These are phyloP conservation scores for Kodamaea nitidulidarum DNA, from an alignment of 805 yeast species.

Conservation along the genomic window DNA sequence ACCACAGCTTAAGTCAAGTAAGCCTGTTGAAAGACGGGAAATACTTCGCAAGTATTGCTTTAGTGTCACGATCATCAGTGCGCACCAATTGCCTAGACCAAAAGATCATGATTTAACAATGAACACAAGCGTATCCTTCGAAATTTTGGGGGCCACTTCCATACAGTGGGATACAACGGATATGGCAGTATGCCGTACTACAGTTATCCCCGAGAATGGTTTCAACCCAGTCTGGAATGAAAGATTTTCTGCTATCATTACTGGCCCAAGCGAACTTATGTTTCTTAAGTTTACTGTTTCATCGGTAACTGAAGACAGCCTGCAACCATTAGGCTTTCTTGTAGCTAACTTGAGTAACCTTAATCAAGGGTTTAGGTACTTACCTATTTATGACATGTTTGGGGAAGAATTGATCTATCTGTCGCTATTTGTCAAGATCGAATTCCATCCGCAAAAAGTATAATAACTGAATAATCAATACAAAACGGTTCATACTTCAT, in stretches of 20 bases:
- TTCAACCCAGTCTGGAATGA: slow-evolving; percentile 84
- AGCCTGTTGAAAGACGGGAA: neutral
- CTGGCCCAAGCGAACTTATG: slow-evolving; percentile 42
- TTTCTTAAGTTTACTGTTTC: slow-evolving; percentile 46
- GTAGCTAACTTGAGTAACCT: slow-evolving; percentile 61
- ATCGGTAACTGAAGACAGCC: slow-evolving; percentile 15
- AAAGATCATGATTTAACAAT: slow-evolving; percentile 45
- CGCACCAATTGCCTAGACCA: slow-evolving; percentile 79
- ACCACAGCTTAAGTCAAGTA: slow-evolving; percentile 22
- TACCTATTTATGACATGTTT: slow-evolving; percentile 68
- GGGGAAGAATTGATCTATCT: slow-evolving; percentile 71
- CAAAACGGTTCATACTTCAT: neutral
- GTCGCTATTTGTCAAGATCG: slow-evolving; percentile 42
- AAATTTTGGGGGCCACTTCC: slow-evolving; percentile 46
- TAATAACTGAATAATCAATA: neutral
- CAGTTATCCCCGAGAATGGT: slow-evolving; percentile 60
- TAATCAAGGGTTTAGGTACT: slow-evolving; percentile 76
- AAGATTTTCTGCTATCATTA: slow-evolving; percentile 39
- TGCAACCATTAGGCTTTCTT: slow-evolving; percentile 48
- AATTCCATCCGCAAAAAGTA: neutral
- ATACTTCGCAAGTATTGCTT: neutral
- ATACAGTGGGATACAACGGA: slow-evolving; percentile 21
- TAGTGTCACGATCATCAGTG: slow-evolving; percentile 50
- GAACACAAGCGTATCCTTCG: slow-evolving; percentile 62
- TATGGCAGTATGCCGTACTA: slow-evolving; percentile 12